Conservation (phyloP, 2,329 filamentous ascomycete genomes). For the Mollisia scopiformis region DNA sequence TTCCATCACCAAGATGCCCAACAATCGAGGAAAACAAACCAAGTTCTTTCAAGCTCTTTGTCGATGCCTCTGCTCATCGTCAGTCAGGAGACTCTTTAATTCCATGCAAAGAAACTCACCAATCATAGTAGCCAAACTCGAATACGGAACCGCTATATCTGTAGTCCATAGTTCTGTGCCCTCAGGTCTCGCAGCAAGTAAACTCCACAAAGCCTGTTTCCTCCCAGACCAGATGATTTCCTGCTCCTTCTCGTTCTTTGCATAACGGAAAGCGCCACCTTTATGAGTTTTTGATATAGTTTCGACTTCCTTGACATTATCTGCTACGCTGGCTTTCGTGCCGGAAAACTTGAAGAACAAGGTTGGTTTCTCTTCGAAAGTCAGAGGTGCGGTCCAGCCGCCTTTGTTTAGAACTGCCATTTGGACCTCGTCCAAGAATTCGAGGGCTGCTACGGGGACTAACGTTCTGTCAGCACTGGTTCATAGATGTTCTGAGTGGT, state of each 20-base stretch:
- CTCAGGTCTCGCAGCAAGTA: slow-evolving; percentile 69
- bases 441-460: slow-evolving; percentile 48
- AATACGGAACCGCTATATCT: slow-evolving; percentile 81
- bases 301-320: slow-evolving; percentile 43
- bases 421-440: slow-evolving; percentile 85
- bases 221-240: slow-evolving; percentile 77
- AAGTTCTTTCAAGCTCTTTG: slow-evolving; percentile 82
- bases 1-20: slow-evolving; percentile 89
- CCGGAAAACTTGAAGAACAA: slow-evolving; percentile 87
- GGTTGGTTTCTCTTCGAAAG: slow-evolving; percentile 73
- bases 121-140: slow-evolving; percentile 70
- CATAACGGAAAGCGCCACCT: slow-evolving; percentile 72
- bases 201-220: slow-evolving; percentile 81
- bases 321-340: slow-evolving; percentile 68
- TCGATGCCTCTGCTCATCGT: slow-evolving; percentile 73
- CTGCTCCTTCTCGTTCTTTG: slow-evolving; percentile 68
- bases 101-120: too few relatives aligned
- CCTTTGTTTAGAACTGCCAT: slow-evolving; percentile 79
- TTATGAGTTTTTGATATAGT: slow-evolving; percentile 65
- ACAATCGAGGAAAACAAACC: slow-evolving; percentile 84
- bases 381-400: slow-evolving; percentile 70
- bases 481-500: too few relatives aligned
- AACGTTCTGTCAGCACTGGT: too few relatives aligned
- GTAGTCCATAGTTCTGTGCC: slow-evolving; percentile 68
- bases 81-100: too few relatives aligned